Conservation (phyloP, 768 basidiomycete genomes). For the Rhodotorula sphaerocarpa region DNA sequence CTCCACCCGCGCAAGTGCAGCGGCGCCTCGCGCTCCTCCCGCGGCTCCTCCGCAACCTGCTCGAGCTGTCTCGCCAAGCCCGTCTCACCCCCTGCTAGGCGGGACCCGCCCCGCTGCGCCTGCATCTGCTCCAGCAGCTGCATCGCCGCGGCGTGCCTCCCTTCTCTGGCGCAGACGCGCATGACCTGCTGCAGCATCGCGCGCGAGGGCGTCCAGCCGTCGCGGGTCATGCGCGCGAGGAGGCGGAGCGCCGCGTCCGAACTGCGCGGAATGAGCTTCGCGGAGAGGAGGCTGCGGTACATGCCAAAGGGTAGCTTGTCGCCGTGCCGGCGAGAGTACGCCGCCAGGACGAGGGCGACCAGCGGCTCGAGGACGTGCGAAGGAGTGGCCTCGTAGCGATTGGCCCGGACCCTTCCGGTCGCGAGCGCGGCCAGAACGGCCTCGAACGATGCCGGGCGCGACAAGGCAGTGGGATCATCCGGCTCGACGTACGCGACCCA, state of each 20-base stretch:
- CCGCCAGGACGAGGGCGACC: not conserved
- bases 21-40: not conserved
- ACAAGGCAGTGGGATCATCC: not conserved
- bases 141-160: not conserved
- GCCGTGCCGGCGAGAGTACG: not conserved
- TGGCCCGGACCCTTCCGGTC: not conserved
- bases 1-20: not conserved
- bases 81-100: conserved; percentile 32
- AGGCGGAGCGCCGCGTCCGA: conserved; percentile 6
- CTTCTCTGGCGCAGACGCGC: conserved; percentile 28
- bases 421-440: conserved; percentile 15
- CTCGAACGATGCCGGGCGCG: conserved; percentile 3
- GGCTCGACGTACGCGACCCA: conserved; percentile 10
- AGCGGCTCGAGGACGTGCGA: conserved; percentile 4
- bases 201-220: not conserved
- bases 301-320: not conserved
- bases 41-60: not conserved
- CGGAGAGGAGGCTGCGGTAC: conserved; percentile 14
- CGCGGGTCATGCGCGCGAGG: conserved; percentile 9
- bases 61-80: conserved; percentile 44
- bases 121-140: not conserved
- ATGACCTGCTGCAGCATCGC: conserved; percentile 10
- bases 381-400: not conserved
- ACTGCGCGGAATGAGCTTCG: conserved; percentile 13
- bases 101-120: not conserved